Base-by-base conservation (phyloP, 495 filamentous ascomycete genomes). In the Xylaria castorea region DNA sequence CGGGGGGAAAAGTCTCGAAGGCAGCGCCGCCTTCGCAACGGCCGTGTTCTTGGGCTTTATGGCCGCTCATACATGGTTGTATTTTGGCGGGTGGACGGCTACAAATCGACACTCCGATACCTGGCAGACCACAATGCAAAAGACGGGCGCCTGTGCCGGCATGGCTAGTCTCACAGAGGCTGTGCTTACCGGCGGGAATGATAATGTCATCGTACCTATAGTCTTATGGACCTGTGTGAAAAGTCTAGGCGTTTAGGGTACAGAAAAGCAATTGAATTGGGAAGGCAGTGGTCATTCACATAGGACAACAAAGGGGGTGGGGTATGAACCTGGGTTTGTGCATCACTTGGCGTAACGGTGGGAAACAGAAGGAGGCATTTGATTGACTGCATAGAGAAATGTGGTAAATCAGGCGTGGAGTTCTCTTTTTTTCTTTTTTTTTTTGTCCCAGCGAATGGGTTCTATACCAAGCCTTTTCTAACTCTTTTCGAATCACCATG, bases 121-220 rank as follows among this genome's bases (percentile, higher is more conserved):
- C 5, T 77, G 71, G 77, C 55, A 57, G 8, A 58, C 62, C 5
- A 67, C 76, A n/a, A 63, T 72, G 53, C 84, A 81, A 50, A 94
- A 92, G 80, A 87, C 90, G 60, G 82, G 86, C 25, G 76, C 90
- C 57, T 95, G 94, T 65, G 94, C 93, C 8, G 86, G 86, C 50
- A 90, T 94, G 68, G 93, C 95, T 40, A 97, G 94, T 81, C 87
- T 97, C 70, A 96, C 94, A 70, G 96, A 98, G 84, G 95, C 96
- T 25, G 94, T 98, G 70, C 83, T 98, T 68, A 98, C 97, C 58
- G 97, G 96, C 14, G 96, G 94, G 64, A 99, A 99, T 85, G 96
- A 99, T 84, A 99, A 99, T 85, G 95, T 99, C 34, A 89, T 98
- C 68, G 96, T 98, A 73, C 97, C 97, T n/a, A 89, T 98, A 51